phyloP scores from a whole-genome alignment of 2,329 filamentous ascomycete genomes.

The Neonectria magnoliae region DNA sequence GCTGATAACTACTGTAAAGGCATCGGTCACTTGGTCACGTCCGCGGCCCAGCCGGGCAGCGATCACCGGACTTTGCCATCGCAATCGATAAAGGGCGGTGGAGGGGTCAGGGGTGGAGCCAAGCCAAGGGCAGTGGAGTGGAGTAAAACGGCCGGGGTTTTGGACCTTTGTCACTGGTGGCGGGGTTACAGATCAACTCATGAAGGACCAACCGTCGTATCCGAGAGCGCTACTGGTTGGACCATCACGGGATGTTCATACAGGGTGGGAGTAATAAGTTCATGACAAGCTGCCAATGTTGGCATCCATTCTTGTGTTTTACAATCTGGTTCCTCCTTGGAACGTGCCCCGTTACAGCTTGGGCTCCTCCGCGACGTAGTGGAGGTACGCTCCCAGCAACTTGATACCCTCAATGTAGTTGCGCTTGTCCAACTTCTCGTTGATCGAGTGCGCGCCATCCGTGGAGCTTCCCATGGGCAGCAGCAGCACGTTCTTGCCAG shows the following conservation, averaged over 20 bases:
- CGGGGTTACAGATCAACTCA: constrained; percentile 23
- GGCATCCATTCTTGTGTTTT: constrained; percentile 2
- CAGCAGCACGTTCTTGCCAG: constrained; percentile 95
- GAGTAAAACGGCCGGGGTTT: neutral
- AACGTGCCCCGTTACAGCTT: constrained; percentile 47
- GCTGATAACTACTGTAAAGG: constrained; percentile 18
- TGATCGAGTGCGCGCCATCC: constrained; percentile 96
- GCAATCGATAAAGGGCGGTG: constrained; percentile 34
- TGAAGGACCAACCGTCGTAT: neutral
- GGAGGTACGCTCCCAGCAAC: constrained; percentile 91
- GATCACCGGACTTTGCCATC: constrained; percentile 40
- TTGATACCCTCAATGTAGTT: constrained; percentile 99
- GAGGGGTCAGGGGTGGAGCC: constrained; percentile 34
- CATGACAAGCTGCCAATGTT: constrained; percentile 1
- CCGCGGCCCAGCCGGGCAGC: constrained; percentile 37
- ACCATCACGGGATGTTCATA: neutral
- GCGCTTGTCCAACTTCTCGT: constrained; percentile 95
- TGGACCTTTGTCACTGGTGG: constrained; percentile 1
- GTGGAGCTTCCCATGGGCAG: constrained; percentile 98
- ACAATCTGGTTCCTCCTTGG: constrained; percentile 24
- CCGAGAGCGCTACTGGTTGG: neutral
- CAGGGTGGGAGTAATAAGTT: neutral
- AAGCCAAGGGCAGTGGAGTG: constrained; percentile 1
- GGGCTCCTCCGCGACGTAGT: constrained; percentile 94
- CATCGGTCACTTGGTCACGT: constrained; percentile 38